Evolutionary conservation across 208 protist species (phyloP), one percentile per base, ranked within the genome.

Genomic region (Histomonas meleagridis): DNA sequence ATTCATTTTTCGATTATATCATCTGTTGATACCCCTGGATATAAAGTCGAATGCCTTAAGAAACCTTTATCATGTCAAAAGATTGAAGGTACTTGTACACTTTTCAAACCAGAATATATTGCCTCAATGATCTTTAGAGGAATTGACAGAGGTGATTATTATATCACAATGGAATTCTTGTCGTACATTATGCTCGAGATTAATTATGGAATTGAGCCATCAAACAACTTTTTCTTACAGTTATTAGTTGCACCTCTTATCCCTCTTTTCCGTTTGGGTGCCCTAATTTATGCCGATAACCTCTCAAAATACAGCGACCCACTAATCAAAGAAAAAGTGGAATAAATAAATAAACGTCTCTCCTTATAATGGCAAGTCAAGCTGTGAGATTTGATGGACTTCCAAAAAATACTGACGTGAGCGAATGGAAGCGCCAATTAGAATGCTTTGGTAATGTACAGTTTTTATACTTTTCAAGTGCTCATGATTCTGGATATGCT

Each of bases 1-100:
- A n/a, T 86, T 86, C 76, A 86, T 26, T 57, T 86, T 40, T 40
- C 46, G 55, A 86, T 86, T 38, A n/a, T 55, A 12, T 86, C 76
- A 55, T 46, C 76, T 16, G 46, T 86, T 43, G 76, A 86, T n/a
- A 86, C 40, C 46, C 76, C 76, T 40, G 76, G 76, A 9, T 55
- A 38, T 32, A 26, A 18, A 46, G 9, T 32, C n/a, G 76, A 86
- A 38, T 57, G 55, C 28, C 26, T n/a, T 18, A 32, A 16, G 1
- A 86, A 86, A 38, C 76, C 76, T 40, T 26, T 18, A 55, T 40
- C 35, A 28, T 86, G 76, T 49, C 2, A 40, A 38, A 46, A 40
- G 7, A 86, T 86, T 35, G 76, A 86, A 55, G 76, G 76, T 26
- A 86, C 76, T 38, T 40, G 46, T 57, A 46, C 23, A 18, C 3